These are phyloP conservation scores for Pseudopithomyces maydicus DNA, from an alignment of 2,329 filamentous ascomycete genomes.

Conservation along the genomic window DNA sequence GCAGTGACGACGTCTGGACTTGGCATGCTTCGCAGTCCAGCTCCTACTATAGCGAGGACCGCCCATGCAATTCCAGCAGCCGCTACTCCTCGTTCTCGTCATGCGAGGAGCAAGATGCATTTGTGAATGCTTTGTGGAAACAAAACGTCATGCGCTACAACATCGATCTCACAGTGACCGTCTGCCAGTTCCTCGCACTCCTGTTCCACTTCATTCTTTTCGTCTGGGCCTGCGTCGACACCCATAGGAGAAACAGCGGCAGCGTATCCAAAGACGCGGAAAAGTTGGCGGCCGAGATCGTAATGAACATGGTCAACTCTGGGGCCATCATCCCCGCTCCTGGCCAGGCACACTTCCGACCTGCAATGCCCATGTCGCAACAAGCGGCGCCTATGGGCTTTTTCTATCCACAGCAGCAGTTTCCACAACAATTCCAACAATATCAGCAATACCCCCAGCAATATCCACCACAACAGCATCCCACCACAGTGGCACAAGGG, in stretches of 20 bases:
- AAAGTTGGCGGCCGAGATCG: constrained; percentile 37
- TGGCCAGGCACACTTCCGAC: constrained; percentile 20
- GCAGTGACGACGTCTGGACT: constrained; percentile 40
- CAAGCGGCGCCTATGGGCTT: constrained; percentile 4
- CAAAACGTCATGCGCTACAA: constrained; percentile 25
- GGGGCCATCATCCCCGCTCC: constrained; percentile 35
- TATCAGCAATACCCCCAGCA: constrained; percentile 12
- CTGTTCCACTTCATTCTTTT: constrained; percentile 42
- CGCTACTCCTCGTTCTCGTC: constrained; percentile 15
- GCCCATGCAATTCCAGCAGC: constrained; percentile 20
- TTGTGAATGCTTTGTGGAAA: constrained; percentile 35
- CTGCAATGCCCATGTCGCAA: constrained; percentile 4
- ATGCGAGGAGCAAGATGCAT: constrained; percentile 38
- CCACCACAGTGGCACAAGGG: background rate
- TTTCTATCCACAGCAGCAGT: constrained; percentile 8
- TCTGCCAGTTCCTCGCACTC: constrained; percentile 37
- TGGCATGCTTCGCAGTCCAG: constrained; percentile 20
- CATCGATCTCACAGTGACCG: constrained; percentile 28
- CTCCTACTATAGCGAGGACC: constrained; percentile 14
- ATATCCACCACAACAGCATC: constrained; percentile 9
- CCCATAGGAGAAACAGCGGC: constrained; percentile 26
- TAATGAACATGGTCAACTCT: constrained; percentile 39
- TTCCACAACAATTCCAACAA: constrained; percentile 16
- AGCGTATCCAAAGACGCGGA: constrained; percentile 37
- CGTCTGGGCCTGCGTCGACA: constrained; percentile 47